Base-by-base conservation (phyloP, 106 monocot genomes). In the Allium sativum region DNA sequence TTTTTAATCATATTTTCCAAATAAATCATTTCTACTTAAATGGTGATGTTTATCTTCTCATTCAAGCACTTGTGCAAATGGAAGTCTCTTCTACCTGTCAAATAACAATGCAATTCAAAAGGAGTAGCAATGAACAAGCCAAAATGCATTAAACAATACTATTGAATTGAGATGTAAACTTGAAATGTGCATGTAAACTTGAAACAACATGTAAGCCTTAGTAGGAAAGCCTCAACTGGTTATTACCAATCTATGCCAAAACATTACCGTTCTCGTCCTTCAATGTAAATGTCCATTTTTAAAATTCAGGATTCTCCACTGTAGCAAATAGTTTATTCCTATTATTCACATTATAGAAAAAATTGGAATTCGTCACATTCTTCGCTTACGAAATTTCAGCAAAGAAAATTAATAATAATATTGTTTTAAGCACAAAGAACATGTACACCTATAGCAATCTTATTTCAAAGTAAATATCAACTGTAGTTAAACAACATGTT, bases 221-320 rank as follows among this genome's bases (percentile, higher is more conserved):
- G n/a, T n/a, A n/a, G n/a, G n/a, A n/a, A n/a, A n/a, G n/a, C n/a
- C n/a, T n/a, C n/a, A n/a, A n/a, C n/a, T n/a, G n/a, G n/a, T n/a
- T n/a, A n/a, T n/a, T n/a, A n/a, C n/a, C 87, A 64, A 98, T 91
- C 72, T 98, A 81, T 57, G 96, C 87, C n/a, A 98, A 62, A 50
- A 88, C 85, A 77, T 82, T 87, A 16, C 88, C 96, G 63, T 88
- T 66, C 52, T 88, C 79, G 72, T 98, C 96, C 74, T 84, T 88
- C 62, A 98, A 65, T 19, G 88, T 98, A 65, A 98, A 98, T 43
- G 91, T 98, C 96, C 96, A 98, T 55, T 98, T 85, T 91, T 87
- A 98, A 59, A 98, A 82, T 9, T 91, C 96, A 60, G 96, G 96
- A 59, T 98, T 98, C 69, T 98, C 96, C 68, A 98, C 96, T 63